Evolutionary conservation across 768 basidiomycete genomes (phyloP), one percentile per base, ranked within the genome.

Genomic region (Suillus ampliporus): DNA sequence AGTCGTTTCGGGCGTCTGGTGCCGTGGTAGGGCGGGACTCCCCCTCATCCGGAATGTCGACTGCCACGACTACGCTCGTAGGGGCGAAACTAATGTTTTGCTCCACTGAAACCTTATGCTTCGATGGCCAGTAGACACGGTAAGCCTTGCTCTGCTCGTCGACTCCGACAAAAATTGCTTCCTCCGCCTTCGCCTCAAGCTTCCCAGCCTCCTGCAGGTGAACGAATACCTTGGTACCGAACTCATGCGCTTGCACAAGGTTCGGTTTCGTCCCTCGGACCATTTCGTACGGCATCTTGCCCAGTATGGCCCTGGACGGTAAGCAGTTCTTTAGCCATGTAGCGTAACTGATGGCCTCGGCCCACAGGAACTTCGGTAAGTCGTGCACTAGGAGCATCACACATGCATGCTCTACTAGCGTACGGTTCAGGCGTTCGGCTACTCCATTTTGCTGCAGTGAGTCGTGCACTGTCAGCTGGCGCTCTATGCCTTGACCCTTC

Each of bases 261-360:
- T 31, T 31, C 6, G 31, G 31, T 6, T 31, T 31, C 4, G 31
- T 6, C 4, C 31, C 31, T 3, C 6, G 31, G 6, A 68, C 65
- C 4, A 23, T 23, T 52, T 72, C 67, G n/a, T 60, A 63, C 3
- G 74, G 72, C 0, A 69, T 74, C 23, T 28, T 54, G 21, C 70
- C 69, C 13, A 67, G 65, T n/a, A 78, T 21, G 0, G 68, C 67
- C 15, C 67, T 66, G 1, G 73, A 76, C 0, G 73, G 65, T 0
- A 73, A 71, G 4, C 74, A 44, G 61, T 82, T 82, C 61, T 72
- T 67, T 34, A 83, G 43, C 71, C 78, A 82, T 0, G 75, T 68
- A 0, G 72, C 74, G 60, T 82, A 72, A 0, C 54, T 58, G 0
- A 76, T 65, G 0, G 26, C 67, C 51, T 17, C 59, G 21, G 14